Evolutionary conservation across 352 stramenopile species (phyloP), one percentile per base, ranked within the genome.

Genomic region (Phytophthora pinifolia): DNA sequence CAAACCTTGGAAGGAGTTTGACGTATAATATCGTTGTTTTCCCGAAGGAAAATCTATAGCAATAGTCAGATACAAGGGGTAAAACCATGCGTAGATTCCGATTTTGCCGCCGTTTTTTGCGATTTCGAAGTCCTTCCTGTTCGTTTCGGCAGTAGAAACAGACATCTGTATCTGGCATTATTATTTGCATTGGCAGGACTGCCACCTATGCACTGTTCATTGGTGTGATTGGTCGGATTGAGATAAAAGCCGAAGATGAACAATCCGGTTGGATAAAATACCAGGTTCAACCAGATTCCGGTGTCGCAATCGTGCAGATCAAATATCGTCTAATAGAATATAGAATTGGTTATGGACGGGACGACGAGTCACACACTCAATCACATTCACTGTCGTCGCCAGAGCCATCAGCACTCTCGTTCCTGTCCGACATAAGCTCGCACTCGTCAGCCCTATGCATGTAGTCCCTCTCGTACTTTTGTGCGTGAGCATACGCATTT

Each of bases 1-100:
- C 36, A 18, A 43, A 43, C 36, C 17, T 43, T 43, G 36, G 36
- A 43, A n/a, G 36, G 36, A 43, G 15, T 43, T 29, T 43, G 36
- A 25, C 6, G 3, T 10, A 43, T 6, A 43, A 8, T 43, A 14
- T n/a, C 6, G 15, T 20, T 29, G 6, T 6, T 29, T 43, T 29
- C n/a, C 14, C 14, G 36, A 9, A 10, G 29, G 3, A 43, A 43
- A 10, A 43, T 12, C 1, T 14, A 43, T 43, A 29, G 14, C 36
- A 18, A 43, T 29, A n/a, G 6, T 43, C 29, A 43, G 36, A 43
- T 43, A 43, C 29, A n/a, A n/a, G 36, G 36, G 36, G 36, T 43
- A 43, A 43, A 43, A 43, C 10, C 36, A 18, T 6, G 36, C 15
- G 36, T 18, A 29, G 36, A 43, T 43, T 43, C 36, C 17, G 36